phyloP scores from a whole-genome alignment of 768 basidiomycete species.

The Tulasnella sp. region DNA sequence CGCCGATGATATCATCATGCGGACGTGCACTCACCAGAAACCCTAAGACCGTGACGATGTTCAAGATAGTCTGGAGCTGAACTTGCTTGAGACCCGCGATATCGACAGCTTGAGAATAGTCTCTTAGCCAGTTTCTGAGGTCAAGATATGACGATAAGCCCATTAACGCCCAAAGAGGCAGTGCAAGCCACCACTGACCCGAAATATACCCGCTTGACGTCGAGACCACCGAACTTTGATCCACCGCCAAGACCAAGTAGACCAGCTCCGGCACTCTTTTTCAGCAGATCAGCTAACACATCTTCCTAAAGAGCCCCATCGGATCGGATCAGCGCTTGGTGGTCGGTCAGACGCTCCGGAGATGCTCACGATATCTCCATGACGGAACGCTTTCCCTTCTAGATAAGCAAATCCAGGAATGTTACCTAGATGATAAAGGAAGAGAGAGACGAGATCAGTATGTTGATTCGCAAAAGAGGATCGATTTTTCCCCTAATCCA shows the following conservation, averaged over 20 bases:
- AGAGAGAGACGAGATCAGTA: no score
- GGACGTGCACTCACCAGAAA: slow-evolving; percentile 51
- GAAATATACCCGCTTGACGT: slow-evolving; percentile 78
- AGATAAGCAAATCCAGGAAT: slow-evolving; percentile 84
- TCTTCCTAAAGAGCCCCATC: slow-evolving; percentile 52
- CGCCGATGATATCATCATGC: not conserved
- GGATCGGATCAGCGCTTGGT: slow-evolving; percentile 20
- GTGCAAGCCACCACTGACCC: slow-evolving; percentile 40
- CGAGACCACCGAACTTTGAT: slow-evolving; percentile 66
- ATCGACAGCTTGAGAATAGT: slow-evolving; percentile 86
- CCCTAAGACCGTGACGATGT: slow-evolving; percentile 81
- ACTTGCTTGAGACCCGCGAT: slow-evolving; percentile 46
- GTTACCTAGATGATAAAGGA: slow-evolving; percentile 70
- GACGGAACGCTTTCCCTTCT: slow-evolving; percentile 77
- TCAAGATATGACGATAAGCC: not conserved
- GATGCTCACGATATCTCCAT: slow-evolving; percentile 69
- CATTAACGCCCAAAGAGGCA: slow-evolving; percentile 18
- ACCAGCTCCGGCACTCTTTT: slow-evolving; percentile 37
- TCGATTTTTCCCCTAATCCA: no score
- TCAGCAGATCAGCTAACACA: slow-evolving; percentile 50
- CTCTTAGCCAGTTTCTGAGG: slow-evolving; percentile 74
- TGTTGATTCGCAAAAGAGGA: no score
- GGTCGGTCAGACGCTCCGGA: slow-evolving; percentile 22
- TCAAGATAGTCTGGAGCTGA: slow-evolving; percentile 64
- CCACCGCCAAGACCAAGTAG: slow-evolving; percentile 47